Evolutionary conservation across 768 basidiomycete genomes (phyloP).

Genomic region (Russula sp.): DNA sequence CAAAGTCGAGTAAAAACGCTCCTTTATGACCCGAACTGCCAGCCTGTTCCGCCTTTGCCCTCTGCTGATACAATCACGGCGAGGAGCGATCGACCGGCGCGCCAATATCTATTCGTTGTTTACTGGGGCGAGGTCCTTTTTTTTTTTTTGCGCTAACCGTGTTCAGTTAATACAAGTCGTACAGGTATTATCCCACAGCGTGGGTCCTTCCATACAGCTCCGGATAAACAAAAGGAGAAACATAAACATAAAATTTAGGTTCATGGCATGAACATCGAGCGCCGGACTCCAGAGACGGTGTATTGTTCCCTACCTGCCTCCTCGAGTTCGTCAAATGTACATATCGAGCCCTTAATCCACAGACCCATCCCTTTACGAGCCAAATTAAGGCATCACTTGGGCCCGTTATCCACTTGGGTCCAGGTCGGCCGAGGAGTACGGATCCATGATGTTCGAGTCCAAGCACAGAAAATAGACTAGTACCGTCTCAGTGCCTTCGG

Average conservation of each 20-base stretch:
- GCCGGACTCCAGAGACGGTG: not conserved
- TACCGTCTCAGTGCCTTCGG: too few relatives aligned
- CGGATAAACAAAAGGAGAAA: not conserved
- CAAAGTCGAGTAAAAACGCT: not conserved
- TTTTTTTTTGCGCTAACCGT: too few relatives aligned
- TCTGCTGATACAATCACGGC: not conserved
- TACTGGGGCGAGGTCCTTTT: too few relatives aligned
- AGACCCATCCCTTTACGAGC: not conserved
- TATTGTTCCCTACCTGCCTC: not conserved
- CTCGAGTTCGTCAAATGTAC: not conserved
- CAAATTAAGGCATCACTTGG: not conserved
- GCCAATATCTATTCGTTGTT: not conserved
- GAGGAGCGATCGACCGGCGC: not conserved
- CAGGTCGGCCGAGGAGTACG: too few relatives aligned
- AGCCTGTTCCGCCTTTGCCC: not conserved
- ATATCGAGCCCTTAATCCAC: not conserved
- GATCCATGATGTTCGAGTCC: too few relatives aligned
- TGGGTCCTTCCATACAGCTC: not conserved
- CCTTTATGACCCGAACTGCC: not conserved
- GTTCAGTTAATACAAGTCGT: too few relatives aligned
- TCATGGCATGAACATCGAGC: not conserved
- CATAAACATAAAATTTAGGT: not conserved
- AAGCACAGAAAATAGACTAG: not conserved
- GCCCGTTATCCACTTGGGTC: not conserved
- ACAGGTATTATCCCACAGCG: too few relatives aligned